Evolutionary conservation across 2,329 filamentous ascomycete genomes (phyloP).

Genomic region (Allantophomopsis lycopodina): DNA sequence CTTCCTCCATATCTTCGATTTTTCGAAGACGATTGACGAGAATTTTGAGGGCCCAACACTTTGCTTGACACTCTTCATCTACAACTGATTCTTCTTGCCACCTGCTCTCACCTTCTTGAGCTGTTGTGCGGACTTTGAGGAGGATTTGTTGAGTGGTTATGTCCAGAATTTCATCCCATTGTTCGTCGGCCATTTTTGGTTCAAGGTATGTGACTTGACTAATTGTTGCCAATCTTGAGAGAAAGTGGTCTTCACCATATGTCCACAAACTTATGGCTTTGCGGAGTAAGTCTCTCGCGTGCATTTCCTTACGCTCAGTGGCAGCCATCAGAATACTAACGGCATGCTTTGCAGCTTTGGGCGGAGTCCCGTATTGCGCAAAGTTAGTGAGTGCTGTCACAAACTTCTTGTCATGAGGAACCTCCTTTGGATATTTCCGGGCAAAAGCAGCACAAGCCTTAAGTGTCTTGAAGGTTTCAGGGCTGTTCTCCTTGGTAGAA

Average conservation of each 20-base stretch:
- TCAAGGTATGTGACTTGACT: conserved; percentile 66
- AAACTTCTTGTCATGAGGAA: conserved; percentile 72
- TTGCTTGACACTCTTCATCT: conserved; percentile 72
- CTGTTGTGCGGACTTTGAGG: conserved; percentile 51
- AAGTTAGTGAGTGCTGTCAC: conserved; percentile 70
- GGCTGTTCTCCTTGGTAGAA: conserved; percentile 51
- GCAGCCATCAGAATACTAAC: conserved; percentile 72
- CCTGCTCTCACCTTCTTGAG: conserved; percentile 37
- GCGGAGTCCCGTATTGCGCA: conserved; percentile 67
- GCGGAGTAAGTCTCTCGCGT: conserved; percentile 69
- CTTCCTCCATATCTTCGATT: conserved; percentile 33
- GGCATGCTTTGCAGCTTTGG: conserved; percentile 82
- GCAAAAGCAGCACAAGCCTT: conserved; percentile 92
- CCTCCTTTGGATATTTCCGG: conserved; percentile 69
- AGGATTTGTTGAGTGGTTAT: conserved; percentile 66
- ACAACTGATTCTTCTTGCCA: conserved; percentile 57
- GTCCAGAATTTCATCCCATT: conserved; percentile 64
- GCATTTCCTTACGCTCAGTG: conserved; percentile 66
- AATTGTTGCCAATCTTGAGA: conserved; percentile 59
- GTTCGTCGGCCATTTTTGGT: conserved; percentile 57
- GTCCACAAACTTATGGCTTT: conserved; percentile 62
- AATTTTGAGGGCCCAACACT: conserved; percentile 71
- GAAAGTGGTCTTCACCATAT: conserved; percentile 60
- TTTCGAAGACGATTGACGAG: conserved; percentile 74
- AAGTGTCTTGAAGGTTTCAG: conserved; percentile 72